Evolutionary conservation across 129 eudicot genomes (phyloP).

Genomic region (Calendula officinalis): DNA sequence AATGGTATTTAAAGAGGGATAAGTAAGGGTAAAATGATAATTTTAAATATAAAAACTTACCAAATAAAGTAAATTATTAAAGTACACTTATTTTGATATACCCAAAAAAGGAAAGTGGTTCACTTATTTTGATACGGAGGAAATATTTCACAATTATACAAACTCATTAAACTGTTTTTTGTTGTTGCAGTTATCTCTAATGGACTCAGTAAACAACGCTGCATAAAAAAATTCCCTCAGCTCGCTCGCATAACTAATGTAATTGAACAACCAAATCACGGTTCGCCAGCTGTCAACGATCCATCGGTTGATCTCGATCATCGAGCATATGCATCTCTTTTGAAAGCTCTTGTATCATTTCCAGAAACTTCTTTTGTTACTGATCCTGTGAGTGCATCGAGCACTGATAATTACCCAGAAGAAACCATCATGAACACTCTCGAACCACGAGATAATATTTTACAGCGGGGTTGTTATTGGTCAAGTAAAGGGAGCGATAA

Average conservation of each 20-base stretch:
- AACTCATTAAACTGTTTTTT: not conserved
- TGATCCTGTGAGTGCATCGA: slow-evolving; percentile 59
- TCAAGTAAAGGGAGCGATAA: slow-evolving; percentile 65
- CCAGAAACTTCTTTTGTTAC: slow-evolving; percentile 40
- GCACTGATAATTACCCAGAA: slow-evolving; percentile 64
- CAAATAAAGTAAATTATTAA: no score
- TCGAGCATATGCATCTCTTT: slow-evolving; percentile 48
- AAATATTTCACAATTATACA: no score
- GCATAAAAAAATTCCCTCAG: slow-evolving; percentile 50
- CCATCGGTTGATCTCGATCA: slow-evolving; percentile 37
- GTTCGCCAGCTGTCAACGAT: slow-evolving; percentile 12
- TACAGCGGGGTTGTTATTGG: slow-evolving; percentile 57
- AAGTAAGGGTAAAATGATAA: no score
- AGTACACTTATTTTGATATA: no score
- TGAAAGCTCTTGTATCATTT: slow-evolving; percentile 40
- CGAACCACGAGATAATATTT: slow-evolving; percentile 43
- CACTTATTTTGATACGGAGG: no score
- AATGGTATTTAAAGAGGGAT: no score
- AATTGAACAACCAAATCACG: not conserved
- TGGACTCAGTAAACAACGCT: slow-evolving; percentile 58
- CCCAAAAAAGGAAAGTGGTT: no score
- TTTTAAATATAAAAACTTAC: no score
- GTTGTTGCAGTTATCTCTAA: slow-evolving; percentile 53
- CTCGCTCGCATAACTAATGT: slow-evolving; percentile 34
- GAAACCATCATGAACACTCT: slow-evolving; percentile 59